Percentiles rank a stretch among this genome's conserved stretches.
Conservation (phyloP, 768 basidiomycete genomes). For the Tulasnella sp. region DNA sequence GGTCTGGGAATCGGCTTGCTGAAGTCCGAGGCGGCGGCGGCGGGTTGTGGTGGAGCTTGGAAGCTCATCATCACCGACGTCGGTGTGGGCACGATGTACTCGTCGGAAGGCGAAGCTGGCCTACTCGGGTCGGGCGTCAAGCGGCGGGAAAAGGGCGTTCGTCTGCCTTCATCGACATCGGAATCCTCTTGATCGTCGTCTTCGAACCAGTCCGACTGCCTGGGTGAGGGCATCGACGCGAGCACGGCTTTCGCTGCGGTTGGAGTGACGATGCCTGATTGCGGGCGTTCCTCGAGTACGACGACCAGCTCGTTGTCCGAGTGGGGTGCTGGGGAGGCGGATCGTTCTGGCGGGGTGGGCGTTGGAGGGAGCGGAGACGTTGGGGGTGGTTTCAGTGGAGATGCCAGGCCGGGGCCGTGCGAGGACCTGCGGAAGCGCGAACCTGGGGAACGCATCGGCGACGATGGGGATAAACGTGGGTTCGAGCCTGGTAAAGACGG, state of each 20-base stretch:
- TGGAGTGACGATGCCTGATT: background rate
- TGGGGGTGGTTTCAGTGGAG: slow-evolving; percentile 5
- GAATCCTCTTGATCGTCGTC: slow-evolving; percentile 4
- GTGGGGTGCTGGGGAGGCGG: background rate
- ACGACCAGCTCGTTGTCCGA: background rate
- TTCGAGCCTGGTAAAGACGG: background rate
- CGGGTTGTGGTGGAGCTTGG: background rate
- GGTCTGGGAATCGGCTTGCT: background rate
- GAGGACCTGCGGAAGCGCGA: background rate
- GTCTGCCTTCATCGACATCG: background rate
- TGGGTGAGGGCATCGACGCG: background rate
- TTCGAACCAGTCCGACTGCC: slow-evolving; percentile 21
- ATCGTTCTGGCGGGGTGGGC: background rate
- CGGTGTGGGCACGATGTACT: background rate
- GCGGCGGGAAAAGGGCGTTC: background rate
- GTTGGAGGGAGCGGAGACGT: slow-evolving; percentile 19
- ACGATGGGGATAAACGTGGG: background rate
- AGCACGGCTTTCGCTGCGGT: background rate
- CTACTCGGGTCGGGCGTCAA: background rate
- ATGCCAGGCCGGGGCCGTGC: background rate
- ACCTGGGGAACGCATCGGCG: slow-evolving; percentile 6
- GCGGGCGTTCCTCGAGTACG: background rate
- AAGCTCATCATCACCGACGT: background rate
- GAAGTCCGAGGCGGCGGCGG: background rate
- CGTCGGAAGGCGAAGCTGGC: background rate